Evolutionary conservation across 805 yeast species (phyloP).

Genomic region (Candida hispaniensis): DNA sequence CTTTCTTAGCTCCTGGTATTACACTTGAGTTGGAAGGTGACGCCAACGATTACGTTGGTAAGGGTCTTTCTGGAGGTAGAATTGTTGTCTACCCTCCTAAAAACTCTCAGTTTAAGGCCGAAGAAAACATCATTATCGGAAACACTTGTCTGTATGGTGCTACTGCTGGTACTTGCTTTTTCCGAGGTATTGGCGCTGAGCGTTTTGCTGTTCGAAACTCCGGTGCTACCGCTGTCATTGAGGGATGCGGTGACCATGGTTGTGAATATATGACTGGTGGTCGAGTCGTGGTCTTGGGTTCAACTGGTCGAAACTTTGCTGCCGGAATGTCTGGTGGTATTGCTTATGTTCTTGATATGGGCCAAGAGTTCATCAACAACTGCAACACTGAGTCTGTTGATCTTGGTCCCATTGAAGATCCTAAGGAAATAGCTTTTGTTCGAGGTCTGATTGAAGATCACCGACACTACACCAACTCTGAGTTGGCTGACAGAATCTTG

Average conservation of each 20-base stretch:
- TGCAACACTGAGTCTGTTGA: slow-evolving; percentile 78
- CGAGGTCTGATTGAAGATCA: slow-evolving; percentile 92
- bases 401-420: slow-evolving; percentile 64
- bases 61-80: slow-evolving; percentile 94
- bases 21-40: slow-evolving; percentile 95
- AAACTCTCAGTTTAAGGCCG: slow-evolving; percentile 75
- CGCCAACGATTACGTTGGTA: slow-evolving; percentile 95
- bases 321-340: slow-evolving; percentile 99
- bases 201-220: slow-evolving; percentile 97
- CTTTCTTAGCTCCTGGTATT: slow-evolving; percentile 91
- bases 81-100: slow-evolving; percentile 85
- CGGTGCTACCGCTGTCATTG: slow-evolving; percentile 94
- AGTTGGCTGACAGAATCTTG: slow-evolving; percentile 73
- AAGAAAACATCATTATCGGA: slow-evolving; percentile 93
- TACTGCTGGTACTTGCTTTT: slow-evolving; percentile 85
- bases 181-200: slow-evolving; percentile 97
- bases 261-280: slow-evolving; percentile 99
- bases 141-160: slow-evolving; percentile 98
- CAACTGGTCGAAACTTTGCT: slow-evolving; percentile 84
- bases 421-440: slow-evolving; percentile 86
- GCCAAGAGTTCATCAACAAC: slow-evolving; percentile 76
- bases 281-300: slow-evolving; percentile 84
- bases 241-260: slow-evolving; percentile 97
- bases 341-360: slow-evolving; percentile 91
- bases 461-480: slow-evolving; percentile 87